phyloP scores from a whole-genome alignment of 331 rosid genomes.

The Saraca asoca region DNA sequence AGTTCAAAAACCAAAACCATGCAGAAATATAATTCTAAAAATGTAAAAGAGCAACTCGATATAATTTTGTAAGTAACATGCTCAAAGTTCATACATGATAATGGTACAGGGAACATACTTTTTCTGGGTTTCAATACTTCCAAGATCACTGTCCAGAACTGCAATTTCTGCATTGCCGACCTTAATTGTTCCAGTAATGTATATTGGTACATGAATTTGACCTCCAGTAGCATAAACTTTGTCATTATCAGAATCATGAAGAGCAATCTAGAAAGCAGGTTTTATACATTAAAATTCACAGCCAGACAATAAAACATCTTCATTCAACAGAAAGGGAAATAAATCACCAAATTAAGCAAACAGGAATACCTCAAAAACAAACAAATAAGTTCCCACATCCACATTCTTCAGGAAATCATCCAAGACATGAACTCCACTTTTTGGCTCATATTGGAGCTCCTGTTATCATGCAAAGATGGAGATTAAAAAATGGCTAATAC shows the following conservation, averaged over 20 bases:
- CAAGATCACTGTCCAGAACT: conserved; percentile 87
- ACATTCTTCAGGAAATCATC: conserved; percentile 61
- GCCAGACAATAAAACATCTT: conserved; percentile 23
- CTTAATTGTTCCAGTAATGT: conserved; percentile 66
- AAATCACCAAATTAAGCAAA: conserved; percentile 14
- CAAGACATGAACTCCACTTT: conserved; percentile 61
- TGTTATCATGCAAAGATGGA: conserved; percentile 27
- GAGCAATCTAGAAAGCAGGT: conserved; percentile 54
- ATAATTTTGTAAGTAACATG: conserved; percentile 11
- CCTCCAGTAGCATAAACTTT: conserved; percentile 76
- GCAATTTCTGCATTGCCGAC: conserved; percentile 76
- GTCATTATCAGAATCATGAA: conserved; percentile 56
- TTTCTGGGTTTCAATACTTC: conserved; percentile 77
- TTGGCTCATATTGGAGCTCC: conserved; percentile 80
- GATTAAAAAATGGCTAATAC: background rate
- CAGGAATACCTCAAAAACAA: conserved; percentile 79
- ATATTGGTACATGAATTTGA: conserved; percentile 70
- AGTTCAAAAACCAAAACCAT: conserved; percentile 28
- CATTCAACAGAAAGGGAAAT: conserved; percentile 30
- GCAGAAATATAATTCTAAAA: conserved; percentile 1
- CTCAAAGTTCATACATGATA: conserved; percentile 21
- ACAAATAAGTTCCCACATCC: conserved; percentile 71
- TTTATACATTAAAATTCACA: conserved; percentile 29
- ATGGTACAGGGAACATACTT: conserved; percentile 44
- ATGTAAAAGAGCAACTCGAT: conserved; percentile 13